Conservation (phyloP, 2,329 filamentous ascomycete genomes). For the Westerdykella sp. region DNA sequence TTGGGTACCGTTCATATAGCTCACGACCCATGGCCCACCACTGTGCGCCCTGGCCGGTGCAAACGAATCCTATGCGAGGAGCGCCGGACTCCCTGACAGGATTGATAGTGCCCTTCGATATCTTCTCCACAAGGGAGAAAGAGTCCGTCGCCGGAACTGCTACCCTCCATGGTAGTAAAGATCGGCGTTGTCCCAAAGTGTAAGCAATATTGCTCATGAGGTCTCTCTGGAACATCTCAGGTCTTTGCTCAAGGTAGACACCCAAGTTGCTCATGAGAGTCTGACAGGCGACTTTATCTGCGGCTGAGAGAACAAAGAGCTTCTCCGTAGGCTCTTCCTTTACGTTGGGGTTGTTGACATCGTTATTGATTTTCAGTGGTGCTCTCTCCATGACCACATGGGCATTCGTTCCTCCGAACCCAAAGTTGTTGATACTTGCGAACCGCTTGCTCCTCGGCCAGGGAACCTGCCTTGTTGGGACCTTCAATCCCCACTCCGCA, state of each 20-base stretch:
- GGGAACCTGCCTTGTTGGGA: slow-evolving; percentile 11
- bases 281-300: slow-evolving; percentile 14
- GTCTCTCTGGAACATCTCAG: slow-evolving; percentile 21
- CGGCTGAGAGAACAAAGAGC: slow-evolving; percentile 17
- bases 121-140: slow-evolving; percentile 11
- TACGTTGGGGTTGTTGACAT: slow-evolving; percentile 10
- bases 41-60: slow-evolving; percentile 31
- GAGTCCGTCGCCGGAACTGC: slow-evolving; percentile 12
- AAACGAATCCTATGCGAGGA: slow-evolving; percentile 19
- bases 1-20: slow-evolving; percentile 6
- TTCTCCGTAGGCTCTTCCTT: slow-evolving; percentile 15
- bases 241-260: slow-evolving; percentile 21
- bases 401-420: slow-evolving; percentile 39
- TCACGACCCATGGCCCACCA: slow-evolving; percentile 29
- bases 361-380: slow-evolving; percentile 7
- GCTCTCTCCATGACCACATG: slow-evolving; percentile 23
- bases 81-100: slow-evolving; percentile 15
- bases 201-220: slow-evolving; percentile 22
- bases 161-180: slow-evolving; percentile 17
- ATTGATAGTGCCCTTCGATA: slow-evolving; percentile 13
- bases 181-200: slow-evolving; percentile 18
- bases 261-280: slow-evolving; percentile 17
- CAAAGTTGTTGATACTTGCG: slow-evolving; percentile 45
- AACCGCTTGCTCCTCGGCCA: slow-evolving; percentile 26
- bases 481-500: slow-evolving; percentile 17